A percentile compares a stretch with the other conserved stretches of the same genome.
Conservation (phyloP, 2,329 filamentous ascomycete genomes). For the Penicillium sp. region DNA sequence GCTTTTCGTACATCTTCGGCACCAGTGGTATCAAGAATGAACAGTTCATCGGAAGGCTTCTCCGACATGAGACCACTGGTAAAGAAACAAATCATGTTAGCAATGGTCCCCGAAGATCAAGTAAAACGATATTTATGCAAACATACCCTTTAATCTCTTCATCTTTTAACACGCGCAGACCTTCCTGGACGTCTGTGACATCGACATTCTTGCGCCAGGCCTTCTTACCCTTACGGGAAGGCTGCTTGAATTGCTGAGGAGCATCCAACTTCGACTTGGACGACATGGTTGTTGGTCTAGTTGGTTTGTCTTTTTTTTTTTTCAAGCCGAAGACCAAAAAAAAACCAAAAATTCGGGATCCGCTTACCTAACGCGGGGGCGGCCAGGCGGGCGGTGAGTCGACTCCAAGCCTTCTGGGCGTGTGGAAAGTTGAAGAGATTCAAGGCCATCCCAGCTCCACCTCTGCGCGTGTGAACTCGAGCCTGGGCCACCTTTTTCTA, state of each 20-base stretch:
- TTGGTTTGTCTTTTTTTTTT: slow-evolving; percentile 25
- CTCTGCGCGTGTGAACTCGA: slow-evolving; percentile 29
- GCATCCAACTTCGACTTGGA: slow-evolving; percentile 48
- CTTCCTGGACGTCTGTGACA: slow-evolving; percentile 80
- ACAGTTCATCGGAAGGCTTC: slow-evolving; percentile 80
- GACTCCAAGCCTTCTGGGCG: slow-evolving; percentile 29
- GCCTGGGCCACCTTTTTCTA: slow-evolving; percentile 16
- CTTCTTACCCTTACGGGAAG: slow-evolving; percentile 96
- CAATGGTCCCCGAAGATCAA: neutral
- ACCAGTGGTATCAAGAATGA: slow-evolving; percentile 77
- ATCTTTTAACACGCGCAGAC: slow-evolving; percentile 81
- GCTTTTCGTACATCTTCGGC: slow-evolving; percentile 68
- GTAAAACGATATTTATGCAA: neutral
- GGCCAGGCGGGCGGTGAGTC: slow-evolving; percentile 25
- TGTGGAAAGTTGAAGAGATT: slow-evolving; percentile 22
- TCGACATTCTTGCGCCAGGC: slow-evolving; percentile 99
- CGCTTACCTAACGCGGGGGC: slow-evolving; percentile 39
- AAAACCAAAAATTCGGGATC: slow-evolving; percentile 36
- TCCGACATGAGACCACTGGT: slow-evolving; percentile 81
- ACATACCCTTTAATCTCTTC: slow-evolving; percentile 85
- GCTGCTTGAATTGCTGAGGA: slow-evolving; percentile 81
- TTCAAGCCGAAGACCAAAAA: slow-evolving; percentile 21
- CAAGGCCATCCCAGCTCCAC: slow-evolving; percentile 3
- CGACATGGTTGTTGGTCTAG: slow-evolving; percentile 40
- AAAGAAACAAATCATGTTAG: slow-evolving; percentile 15